phyloP scores from a whole-genome alignment of 2,329 filamentous ascomycete species.

The Colletotrichum higginsianum region DNA sequence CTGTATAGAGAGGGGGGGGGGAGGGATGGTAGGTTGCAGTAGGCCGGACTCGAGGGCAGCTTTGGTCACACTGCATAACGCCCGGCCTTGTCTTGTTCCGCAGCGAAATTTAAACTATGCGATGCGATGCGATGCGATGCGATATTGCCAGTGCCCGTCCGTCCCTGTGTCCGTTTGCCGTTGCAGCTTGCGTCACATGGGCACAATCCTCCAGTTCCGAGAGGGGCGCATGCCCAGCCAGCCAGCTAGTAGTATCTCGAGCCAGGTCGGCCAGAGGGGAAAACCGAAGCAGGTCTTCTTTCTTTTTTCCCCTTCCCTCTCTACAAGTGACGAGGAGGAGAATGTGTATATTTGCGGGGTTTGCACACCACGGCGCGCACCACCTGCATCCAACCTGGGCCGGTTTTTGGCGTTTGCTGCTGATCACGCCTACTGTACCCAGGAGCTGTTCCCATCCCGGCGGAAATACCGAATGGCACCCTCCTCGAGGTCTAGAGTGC shows the following conservation, averaged over 20 bases:
- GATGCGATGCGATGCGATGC: slow-evolving; percentile 20
- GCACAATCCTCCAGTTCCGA: background rate
- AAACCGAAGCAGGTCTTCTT: background rate
- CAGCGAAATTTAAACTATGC: slow-evolving; percentile 2
- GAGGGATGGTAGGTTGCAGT: background rate
- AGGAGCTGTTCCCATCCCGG: slow-evolving; percentile 37
- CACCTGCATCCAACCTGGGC: background rate
- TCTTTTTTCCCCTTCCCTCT: too few relatives aligned
- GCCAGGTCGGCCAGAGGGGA: background rate
- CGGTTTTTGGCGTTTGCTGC: background rate
- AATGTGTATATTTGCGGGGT: slow-evolving; percentile 24
- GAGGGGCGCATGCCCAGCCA: background rate
- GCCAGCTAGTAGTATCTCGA: background rate
- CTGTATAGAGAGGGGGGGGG: too few relatives aligned
- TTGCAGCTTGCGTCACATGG: slow-evolving; percentile 6
- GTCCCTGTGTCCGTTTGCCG: slow-evolving; percentile 15
- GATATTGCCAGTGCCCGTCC: slow-evolving; percentile 28
- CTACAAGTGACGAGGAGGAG: too few relatives aligned
- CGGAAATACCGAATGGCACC: slow-evolving; percentile 41
- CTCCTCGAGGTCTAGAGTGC: background rate
- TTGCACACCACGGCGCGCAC: background rate
- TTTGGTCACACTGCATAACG: slow-evolving; percentile 27
- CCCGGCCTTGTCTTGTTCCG: background rate
- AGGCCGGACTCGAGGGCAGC: background rate
- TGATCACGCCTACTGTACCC: slow-evolving; percentile 40